These are phyloP conservation scores for Rhynchosporium graminicola DNA, from an alignment of 2,329 filamentous ascomycete species.

Conservation along the genomic window DNA sequence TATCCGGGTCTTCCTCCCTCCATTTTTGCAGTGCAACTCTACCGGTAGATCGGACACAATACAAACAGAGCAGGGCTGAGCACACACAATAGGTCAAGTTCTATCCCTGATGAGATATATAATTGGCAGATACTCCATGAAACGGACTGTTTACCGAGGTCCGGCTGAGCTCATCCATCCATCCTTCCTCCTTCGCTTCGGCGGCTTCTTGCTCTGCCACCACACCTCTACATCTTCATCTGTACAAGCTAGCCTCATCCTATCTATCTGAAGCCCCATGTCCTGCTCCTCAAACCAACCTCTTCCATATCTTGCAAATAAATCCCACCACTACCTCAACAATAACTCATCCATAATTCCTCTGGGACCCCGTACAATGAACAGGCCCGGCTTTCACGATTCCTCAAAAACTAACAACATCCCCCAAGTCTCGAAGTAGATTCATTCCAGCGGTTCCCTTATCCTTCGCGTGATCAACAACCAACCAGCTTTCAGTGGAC, in stretches of 20 bases:
- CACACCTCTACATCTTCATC: not conserved
- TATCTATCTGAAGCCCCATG: too few relatives aligned
- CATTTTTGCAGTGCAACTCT: not conserved
- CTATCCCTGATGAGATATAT: not conserved
- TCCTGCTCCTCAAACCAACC: too few relatives aligned
- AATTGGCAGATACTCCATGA: not conserved
- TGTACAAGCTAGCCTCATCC: not conserved
- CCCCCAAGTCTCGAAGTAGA: too few relatives aligned
- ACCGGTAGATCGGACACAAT: not conserved
- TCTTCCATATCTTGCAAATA: too few relatives aligned
- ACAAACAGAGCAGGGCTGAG: not conserved
- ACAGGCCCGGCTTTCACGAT: too few relatives aligned
- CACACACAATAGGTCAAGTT: not conserved
- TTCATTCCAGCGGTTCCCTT: too few relatives aligned
- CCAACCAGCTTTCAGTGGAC: too few relatives aligned
- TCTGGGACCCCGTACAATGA: too few relatives aligned
- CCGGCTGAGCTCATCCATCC: constrained; percentile 14
- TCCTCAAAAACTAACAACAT: too few relatives aligned
- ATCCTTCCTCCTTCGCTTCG: constrained; percentile 7
- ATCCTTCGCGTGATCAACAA: too few relatives aligned
- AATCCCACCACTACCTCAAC: too few relatives aligned
- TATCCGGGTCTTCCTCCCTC: not conserved
- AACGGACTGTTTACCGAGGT: constrained; percentile 3
- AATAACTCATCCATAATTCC: too few relatives aligned
- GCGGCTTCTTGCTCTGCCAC: not conserved